Base-by-base conservation (phyloP, 2,329 filamentous ascomycete species). In the Raffaelea albimanens region DNA sequence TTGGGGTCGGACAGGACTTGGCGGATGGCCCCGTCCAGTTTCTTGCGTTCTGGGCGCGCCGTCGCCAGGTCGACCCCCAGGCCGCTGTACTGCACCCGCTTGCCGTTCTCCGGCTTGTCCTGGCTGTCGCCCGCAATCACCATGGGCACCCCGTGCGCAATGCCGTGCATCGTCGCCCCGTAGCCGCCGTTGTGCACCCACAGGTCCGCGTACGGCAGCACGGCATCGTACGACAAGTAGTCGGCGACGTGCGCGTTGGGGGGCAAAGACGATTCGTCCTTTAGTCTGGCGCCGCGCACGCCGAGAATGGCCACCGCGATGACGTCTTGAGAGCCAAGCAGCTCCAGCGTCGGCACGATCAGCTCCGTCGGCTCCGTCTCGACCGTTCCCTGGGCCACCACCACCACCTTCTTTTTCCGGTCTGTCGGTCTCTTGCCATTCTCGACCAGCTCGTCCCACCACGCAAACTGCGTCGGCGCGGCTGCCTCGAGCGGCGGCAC, bases 101-200 rank as follows among this genome's bases (percentile, higher is more conserved):
- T 56, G 4, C 61, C 58, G 48, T 65, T 68, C 50, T 68, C 66
- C 5, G 58, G 56, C 58, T 68, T 69, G 52, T 69, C 66, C 59
- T 68, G 65, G 1, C 63, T 64, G 48, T 67, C 65, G 16, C 65
- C 66, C 1, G 64, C 64, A 2, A 65, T 58, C 0, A 68, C 62
- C 63, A 67, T 65, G 3, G 66, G 65, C 20, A 67, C 62, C 4
- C 62, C 66, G 45, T 66, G 60, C 7, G 63, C 62, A 40, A 69
- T 61, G 13, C 65, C 66, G 46, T 69, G 66, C 44, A 60, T 63
- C 10, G 67, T 59, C 4, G 65, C 66, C 4, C 66, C 66, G 49
- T 66, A 69, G 1, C 66, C 66, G 2, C 61, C 66, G 46, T 69
- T 69, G 50, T 67, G 64, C 4, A 68, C 57, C 63, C 64, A 69